Percentiles rank a stretch among this genome's conserved stretches.
Conservation (phyloP, 2,329 filamentous ascomycete species). For the Colletotrichum shisoi region DNA sequence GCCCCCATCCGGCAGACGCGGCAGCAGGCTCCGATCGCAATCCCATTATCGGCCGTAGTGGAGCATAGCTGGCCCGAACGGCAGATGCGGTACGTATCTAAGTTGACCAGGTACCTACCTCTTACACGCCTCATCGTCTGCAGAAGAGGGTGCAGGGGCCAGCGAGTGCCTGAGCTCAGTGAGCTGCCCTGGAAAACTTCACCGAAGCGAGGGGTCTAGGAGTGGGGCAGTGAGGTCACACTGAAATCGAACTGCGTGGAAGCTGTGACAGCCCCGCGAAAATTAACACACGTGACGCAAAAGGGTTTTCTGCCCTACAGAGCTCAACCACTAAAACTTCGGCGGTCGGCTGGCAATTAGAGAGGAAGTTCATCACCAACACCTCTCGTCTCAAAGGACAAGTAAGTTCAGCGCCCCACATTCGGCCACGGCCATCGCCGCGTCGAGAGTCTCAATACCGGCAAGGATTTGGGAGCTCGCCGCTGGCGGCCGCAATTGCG, state of each 20-base stretch:
- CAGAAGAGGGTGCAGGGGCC: neutral
- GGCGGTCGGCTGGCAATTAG: slow-evolving; percentile 14
- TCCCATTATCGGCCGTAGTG: neutral
- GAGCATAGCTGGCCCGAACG: neutral
- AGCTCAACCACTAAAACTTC: slow-evolving; percentile 39
- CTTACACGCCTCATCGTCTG: too few species aligned
- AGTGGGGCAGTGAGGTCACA: slow-evolving; percentile 11
- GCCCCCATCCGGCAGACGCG: neutral
- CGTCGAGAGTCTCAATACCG: neutral
- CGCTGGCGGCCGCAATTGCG: neutral
- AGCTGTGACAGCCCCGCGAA: slow-evolving; percentile 10
- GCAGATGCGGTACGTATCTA: neutral
- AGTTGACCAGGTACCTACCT: too few species aligned
- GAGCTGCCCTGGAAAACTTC: slow-evolving; percentile 1
- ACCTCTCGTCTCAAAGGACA: slow-evolving; percentile 40
- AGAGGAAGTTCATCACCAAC: slow-evolving; percentile 40
- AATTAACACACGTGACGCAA: slow-evolving; percentile 7
- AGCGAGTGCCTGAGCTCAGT: neutral
- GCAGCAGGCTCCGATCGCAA: neutral
- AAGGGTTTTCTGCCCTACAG: slow-evolving; percentile 39
- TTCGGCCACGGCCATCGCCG: neutral
- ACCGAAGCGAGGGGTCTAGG: slow-evolving; percentile 4
- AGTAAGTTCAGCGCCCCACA: slow-evolving; percentile 36
- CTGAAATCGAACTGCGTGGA: neutral
- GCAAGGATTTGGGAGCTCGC: neutral